Percentiles rank a stretch among this genome's conserved stretches.
These are phyloP conservation scores for Zygosaccharomyces sapae DNA, from an alignment of 1,139 yeast species.

Conservation along the genomic window DNA sequence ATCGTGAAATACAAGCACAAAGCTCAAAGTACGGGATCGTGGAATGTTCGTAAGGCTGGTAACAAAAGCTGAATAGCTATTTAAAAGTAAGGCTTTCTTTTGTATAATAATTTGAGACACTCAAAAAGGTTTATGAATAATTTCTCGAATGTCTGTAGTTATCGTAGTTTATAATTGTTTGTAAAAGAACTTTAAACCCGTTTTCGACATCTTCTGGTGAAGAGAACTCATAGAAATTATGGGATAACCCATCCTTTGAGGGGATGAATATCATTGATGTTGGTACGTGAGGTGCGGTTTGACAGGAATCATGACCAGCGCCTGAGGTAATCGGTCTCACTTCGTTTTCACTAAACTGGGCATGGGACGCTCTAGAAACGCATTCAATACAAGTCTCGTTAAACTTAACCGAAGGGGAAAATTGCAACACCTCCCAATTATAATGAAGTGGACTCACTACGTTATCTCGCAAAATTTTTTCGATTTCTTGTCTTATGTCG, in stretches of 20 bases:
- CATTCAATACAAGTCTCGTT: constrained; percentile 47
- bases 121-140: constrained; percentile 1
- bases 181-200: constrained; percentile 56
- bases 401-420: constrained; percentile 53
- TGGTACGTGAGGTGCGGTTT: constrained; percentile 53
- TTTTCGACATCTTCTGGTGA: constrained; percentile 57
- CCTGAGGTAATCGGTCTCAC: constrained; percentile 55
- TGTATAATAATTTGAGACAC: background rate
- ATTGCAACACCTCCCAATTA: constrained; percentile 20
- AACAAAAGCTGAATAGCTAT: constrained; percentile 11
- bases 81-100: background rate
- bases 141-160: constrained; percentile 19
- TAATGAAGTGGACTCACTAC: constrained; percentile 34
- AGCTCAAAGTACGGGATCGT: constrained; percentile 34
- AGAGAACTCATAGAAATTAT: constrained; percentile 63
- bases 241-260: constrained; percentile 64
- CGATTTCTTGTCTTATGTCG: constrained; percentile 42
- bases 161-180: constrained; percentile 57
- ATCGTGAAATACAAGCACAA: constrained; percentile 40
- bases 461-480: constrained; percentile 37
- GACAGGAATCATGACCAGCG: constrained; percentile 72
- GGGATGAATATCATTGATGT: constrained; percentile 76
- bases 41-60: constrained; percentile 18
- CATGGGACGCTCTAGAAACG: constrained; percentile 49
- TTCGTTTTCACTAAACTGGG: constrained; percentile 44